These are phyloP conservation scores for Rhizomucor pusillus DNA, from an alignment of 371 early-diverging fungal genomes.

Conservation along the genomic window DNA sequence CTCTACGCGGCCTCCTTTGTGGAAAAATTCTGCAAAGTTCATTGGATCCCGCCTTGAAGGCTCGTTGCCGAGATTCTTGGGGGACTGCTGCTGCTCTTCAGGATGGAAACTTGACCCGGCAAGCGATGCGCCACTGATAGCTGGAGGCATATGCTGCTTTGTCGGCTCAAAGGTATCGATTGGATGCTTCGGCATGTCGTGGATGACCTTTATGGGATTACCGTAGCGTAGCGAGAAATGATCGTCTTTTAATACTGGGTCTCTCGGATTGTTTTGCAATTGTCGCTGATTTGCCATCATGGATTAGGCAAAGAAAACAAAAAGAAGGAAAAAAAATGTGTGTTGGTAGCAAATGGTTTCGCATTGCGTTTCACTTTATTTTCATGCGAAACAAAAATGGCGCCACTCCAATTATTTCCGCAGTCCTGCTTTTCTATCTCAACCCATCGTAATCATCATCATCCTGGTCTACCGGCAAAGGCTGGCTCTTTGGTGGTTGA, in stretches of 20 bases:
- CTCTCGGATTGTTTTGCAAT: slow-evolving; percentile 14
- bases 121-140: too few relatives aligned
- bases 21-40: too few relatives aligned
- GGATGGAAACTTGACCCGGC: too few relatives aligned
- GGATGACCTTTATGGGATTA: slow-evolving; percentile 41
- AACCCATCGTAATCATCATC: slow-evolving; percentile 21
- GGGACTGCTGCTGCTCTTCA: too few relatives aligned
- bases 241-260: slow-evolving; percentile 39
- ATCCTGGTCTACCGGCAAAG: slow-evolving; percentile 4
- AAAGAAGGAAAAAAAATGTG: too few relatives aligned
- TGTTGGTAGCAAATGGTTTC: too few relatives aligned
- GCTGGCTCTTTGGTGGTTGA: slow-evolving; percentile 1
- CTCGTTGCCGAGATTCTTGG: too few relatives aligned
- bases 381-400: neutral
- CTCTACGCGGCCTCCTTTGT: too few relatives aligned
- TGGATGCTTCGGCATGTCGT: slow-evolving; percentile 21
- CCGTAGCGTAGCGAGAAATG: slow-evolving; percentile 34
- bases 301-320: neutral
- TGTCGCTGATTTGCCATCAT: neutral
- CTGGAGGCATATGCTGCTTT: slow-evolving; percentile 16
- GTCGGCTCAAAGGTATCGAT: slow-evolving; percentile 27
- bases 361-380: neutral
- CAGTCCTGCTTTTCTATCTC: slow-evolving; percentile 4
- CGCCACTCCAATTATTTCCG: neutral
- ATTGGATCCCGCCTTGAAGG: too few relatives aligned